Base-by-base conservation (phyloP, 129 eudicot species). In the Flaveria robusta region DNA sequence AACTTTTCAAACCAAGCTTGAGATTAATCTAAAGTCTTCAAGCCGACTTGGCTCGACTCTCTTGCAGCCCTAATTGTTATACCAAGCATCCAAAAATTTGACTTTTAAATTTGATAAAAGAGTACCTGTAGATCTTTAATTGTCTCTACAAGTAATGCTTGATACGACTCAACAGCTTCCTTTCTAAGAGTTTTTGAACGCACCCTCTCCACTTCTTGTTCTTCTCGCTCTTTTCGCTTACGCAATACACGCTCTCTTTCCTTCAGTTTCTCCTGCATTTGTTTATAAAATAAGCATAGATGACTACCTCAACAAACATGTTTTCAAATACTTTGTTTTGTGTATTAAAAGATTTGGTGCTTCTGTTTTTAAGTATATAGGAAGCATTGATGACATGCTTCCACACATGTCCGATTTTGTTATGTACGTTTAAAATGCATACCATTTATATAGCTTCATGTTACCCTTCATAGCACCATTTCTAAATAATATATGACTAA, bases 141-240 rank as follows among this genome's bases (percentile, higher is more conserved):
- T 75, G 90, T 87, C 81, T 95, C 99, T 37, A 95, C 99, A 76
- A 95, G 87, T 74, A 95, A 86, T 43, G 99, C 99, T 81, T 95
- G 97, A 88, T 91, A 95, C 42, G 99, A 89, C 51, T 90, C 97
- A 16, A 89, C 83, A 58, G 96, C 99, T 80, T 89, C 99, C 78
- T 91, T 95, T 81, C 95, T 81, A 12, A 87, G 88, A 83, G 97
- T 89, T 88, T 95, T 95, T 42, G 80, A 52, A n/a, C 94, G 87
- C 47, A 95, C 97, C 74, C 99, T 83, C 82, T 95, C 99, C 77
- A 95, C 90, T 86, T 95, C 99, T 72, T 89, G 99, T 79, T 95
- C 99, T 82, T 95, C 99, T 81, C 99, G 79, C 81, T 91, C 99
- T 88, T 95, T 95, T 72, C 99, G 81, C 75, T 95, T 95, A 37